phyloP scores from a whole-genome alignment of 306 rosid genomes.

The Casuarina glauca region DNA sequence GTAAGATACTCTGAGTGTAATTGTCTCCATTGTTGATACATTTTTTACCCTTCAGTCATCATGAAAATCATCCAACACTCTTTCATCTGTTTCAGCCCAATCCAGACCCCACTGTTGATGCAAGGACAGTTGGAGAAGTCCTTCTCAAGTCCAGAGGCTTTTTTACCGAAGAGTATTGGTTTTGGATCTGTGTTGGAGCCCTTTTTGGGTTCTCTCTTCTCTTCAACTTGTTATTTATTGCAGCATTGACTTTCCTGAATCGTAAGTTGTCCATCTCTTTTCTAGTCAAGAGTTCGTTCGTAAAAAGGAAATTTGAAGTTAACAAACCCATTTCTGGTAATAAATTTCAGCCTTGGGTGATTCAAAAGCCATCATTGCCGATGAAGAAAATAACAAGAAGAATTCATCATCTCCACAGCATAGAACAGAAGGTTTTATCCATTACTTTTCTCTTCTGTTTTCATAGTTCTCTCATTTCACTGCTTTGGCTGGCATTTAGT shows the following conservation, averaged over 20 bases:
- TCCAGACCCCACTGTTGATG: slow-evolving; percentile 39
- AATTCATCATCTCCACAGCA: slow-evolving; percentile 21
- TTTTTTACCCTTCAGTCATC: slow-evolving; percentile 4
- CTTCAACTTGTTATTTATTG: slow-evolving; percentile 52
- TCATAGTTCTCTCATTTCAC: slow-evolving; percentile 6
- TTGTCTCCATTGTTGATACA: neutral
- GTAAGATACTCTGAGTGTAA: slow-evolving; percentile 33
- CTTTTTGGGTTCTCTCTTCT: slow-evolving; percentile 65
- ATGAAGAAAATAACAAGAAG: slow-evolving; percentile 29
- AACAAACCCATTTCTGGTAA: slow-evolving; percentile 3
- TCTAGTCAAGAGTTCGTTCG: neutral
- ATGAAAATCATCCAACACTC: neutral
- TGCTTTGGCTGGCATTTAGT: slow-evolving; percentile 4
- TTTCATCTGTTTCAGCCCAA: slow-evolving; percentile 47
- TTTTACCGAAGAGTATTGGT: slow-evolving; percentile 58
- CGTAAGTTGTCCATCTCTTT: slow-evolving; percentile 43
- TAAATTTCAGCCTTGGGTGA: slow-evolving; percentile 54
- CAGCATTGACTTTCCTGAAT: slow-evolving; percentile 58
- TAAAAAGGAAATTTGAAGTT: neutral
- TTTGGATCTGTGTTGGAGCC: slow-evolving; percentile 74
- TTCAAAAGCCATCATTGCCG: slow-evolving; percentile 42
- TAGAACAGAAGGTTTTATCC: slow-evolving; percentile 13
- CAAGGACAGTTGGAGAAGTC: slow-evolving; percentile 62
- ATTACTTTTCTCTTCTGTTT: neutral
- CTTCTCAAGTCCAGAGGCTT: slow-evolving; percentile 64